Conservation (phyloP, 2,329 filamentous ascomycete species). For the Gyromitra esculenta region DNA sequence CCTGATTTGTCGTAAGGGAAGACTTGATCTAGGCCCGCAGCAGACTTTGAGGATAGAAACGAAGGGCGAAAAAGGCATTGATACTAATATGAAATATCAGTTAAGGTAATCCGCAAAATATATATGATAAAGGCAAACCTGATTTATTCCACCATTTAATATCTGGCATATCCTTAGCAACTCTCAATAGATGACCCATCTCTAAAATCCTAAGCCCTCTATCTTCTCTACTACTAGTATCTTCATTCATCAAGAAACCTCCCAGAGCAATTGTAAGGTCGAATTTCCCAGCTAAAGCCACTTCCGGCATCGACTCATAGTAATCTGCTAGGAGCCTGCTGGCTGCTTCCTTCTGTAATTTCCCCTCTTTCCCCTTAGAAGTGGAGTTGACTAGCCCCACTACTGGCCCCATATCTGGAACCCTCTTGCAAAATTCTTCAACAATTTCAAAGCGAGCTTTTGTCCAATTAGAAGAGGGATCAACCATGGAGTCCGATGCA, state of each 20-base stretch:
- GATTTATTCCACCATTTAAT: constrained; percentile 58
- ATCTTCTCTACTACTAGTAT: constrained; percentile 25
- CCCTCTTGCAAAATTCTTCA: constrained; percentile 78
- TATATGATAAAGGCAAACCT: constrained; percentile 39
- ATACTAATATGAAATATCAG: constrained; percentile 25
- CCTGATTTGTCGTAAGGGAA: constrained; percentile 50
- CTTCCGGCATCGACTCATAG: constrained; percentile 80
- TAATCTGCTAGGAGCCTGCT: constrained; percentile 83
- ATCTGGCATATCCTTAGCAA: constrained; percentile 56
- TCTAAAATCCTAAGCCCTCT: constrained; percentile 55
- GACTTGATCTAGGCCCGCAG: constrained; percentile 37
- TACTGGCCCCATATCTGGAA: constrained; percentile 83
- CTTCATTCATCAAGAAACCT: constrained; percentile 66
- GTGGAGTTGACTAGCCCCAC: constrained; percentile 77
- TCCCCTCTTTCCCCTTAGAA: constrained; percentile 68
- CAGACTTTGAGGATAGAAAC: constrained; percentile 50
- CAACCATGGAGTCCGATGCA: constrained; percentile 53
- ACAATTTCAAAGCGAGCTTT: constrained; percentile 68
- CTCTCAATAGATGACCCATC: constrained; percentile 54
- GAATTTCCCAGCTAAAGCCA: constrained; percentile 84
- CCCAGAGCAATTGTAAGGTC: constrained; percentile 83
- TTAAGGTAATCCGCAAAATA: background rate
- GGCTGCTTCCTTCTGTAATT: constrained; percentile 80
- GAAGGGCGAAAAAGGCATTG: constrained; percentile 53
- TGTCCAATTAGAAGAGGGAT: constrained; percentile 58